These are phyloP conservation scores for Vitis hybrid DNA, from an alignment of 177 flowering plant genomes.

Conservation along the genomic window DNA sequence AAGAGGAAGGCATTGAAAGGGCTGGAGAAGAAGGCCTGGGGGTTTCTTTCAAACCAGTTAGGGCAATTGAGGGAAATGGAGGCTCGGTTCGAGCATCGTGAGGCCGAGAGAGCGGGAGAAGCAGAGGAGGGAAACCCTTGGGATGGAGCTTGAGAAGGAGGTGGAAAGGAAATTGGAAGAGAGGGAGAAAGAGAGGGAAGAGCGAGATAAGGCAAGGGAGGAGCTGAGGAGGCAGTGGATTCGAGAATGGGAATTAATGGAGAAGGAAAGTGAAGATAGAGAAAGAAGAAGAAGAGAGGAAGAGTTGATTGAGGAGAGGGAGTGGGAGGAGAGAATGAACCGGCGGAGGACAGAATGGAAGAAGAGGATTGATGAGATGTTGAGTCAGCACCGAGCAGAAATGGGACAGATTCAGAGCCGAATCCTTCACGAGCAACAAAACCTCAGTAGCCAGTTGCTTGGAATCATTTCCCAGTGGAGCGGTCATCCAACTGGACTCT, in stretches of 20 bases:
- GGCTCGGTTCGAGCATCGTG: constrained; percentile 58
- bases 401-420: constrained; percentile 81
- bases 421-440: constrained; percentile 82
- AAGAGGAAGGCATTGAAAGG: constrained; percentile 55
- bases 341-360: constrained; percentile 75
- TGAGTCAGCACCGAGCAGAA: constrained; percentile 65
- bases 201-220: constrained; percentile 49
- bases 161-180: constrained; percentile 48
- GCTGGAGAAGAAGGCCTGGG: constrained; percentile 47
- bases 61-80: constrained; percentile 68
- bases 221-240: constrained; percentile 51
- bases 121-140: constrained; percentile 46
- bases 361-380: constrained; percentile 73
- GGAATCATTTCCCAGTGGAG: constrained; percentile 86
- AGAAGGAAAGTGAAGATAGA: constrained; percentile 61
- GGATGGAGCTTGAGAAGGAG: constrained; percentile 45
- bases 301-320: constrained; percentile 52
- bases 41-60: constrained; percentile 50
- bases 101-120: constrained; percentile 67
- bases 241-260: constrained; percentile 63
- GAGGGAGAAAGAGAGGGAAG: constrained; percentile 48
- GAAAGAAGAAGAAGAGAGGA: constrained; percentile 69
- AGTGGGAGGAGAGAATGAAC: constrained; percentile 82
- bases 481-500: constrained; percentile 61
- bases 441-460: constrained; percentile 65